Evolutionary conservation across 2,329 filamentous ascomycete genomes (phyloP), one percentile per base, ranked within the genome.

Genomic region (Didymella pinodella): DNA sequence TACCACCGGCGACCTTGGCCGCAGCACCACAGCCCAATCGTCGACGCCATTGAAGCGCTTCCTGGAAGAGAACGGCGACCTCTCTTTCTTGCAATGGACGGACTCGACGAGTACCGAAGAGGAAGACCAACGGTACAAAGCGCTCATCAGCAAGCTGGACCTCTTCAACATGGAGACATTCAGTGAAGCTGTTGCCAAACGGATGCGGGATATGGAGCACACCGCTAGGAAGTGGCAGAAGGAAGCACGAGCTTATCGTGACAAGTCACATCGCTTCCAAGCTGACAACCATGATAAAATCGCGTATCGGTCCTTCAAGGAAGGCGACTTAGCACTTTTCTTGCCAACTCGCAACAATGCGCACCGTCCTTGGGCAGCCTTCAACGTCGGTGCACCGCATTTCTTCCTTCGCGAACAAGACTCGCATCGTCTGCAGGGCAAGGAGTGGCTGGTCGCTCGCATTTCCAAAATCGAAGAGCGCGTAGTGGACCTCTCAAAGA

Each of bases 371-470:
- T 99, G 95, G 95, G 95, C 95, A 5, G 95, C 95, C 0, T 99
- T 99, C 84, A 99, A 99, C 70, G 91, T 99, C 31, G 94, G 93
- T 1, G 96, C 94, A 60, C 95, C 95, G 8, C 95, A 99, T 76
- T 98, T 95, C 80, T 99, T 99, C 80, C 84, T 99, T 2, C 90
- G 93, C 34, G 95, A 99, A 77, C 91, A 96, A 75, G 94, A 98
- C 68, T 85, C 85, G 1, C 96, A 99, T 77, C 89, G 92, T 61
- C 82, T 99, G 6, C 87, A 89, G 29, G 89, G 88, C 47, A 86
- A 94, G 34, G 95, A 99, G 74, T 99, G 95, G 93, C 87, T 99
- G n/a, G 89, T 99, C 7, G 95, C 95, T 8, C 89, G 95, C 16
- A 98, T 99, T 58, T 88, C 88, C 12, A 92, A 92, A 64, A 88